phyloP scores from a whole-genome alignment of 2,329 filamentous ascomycete species.

The Aspergillus amoenus region DNA sequence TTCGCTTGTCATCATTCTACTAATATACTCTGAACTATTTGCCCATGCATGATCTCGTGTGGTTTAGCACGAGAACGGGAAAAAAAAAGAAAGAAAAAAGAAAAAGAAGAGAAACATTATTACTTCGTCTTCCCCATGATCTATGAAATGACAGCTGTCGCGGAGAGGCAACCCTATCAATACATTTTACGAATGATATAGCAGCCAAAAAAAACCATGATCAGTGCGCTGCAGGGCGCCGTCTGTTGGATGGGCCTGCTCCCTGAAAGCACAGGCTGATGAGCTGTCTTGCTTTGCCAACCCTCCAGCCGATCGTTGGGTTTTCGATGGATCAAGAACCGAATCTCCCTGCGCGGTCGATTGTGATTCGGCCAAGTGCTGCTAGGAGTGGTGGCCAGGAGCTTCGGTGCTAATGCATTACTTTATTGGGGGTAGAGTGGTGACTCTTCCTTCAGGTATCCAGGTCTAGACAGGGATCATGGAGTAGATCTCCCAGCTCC shows the following conservation, averaged over 20 bases:
- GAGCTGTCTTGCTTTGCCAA: slow-evolving; percentile 21
- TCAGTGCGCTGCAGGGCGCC: background rate
- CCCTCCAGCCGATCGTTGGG: slow-evolving; percentile 19
- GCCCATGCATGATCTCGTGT: background rate
- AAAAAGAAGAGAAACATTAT: no score
- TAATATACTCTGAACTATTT: background rate
- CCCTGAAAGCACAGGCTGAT: slow-evolving; percentile 7
- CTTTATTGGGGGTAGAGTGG: slow-evolving; percentile 16
- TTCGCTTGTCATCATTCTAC: background rate
- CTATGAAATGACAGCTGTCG: background rate
- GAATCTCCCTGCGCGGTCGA: slow-evolving; percentile 12
- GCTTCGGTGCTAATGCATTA: slow-evolving; percentile 20
- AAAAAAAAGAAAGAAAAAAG: background rate
- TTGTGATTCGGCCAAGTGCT: slow-evolving; percentile 17
- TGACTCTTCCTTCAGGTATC: slow-evolving; percentile 2
- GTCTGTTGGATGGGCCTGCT: background rate
- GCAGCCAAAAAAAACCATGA: background rate
- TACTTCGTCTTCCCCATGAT: background rate
- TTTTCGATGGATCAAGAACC: slow-evolving; percentile 21
- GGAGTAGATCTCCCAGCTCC: background rate
- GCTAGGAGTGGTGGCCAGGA: slow-evolving; percentile 8
- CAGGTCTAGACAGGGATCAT: slow-evolving; percentile 3
- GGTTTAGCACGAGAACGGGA: background rate
- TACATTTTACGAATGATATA: background rate
- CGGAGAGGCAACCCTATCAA: background rate